phyloP scores from a whole-genome alignment of 1,284 basidiomycete species.

The Acaromyces ingoldii region DNA sequence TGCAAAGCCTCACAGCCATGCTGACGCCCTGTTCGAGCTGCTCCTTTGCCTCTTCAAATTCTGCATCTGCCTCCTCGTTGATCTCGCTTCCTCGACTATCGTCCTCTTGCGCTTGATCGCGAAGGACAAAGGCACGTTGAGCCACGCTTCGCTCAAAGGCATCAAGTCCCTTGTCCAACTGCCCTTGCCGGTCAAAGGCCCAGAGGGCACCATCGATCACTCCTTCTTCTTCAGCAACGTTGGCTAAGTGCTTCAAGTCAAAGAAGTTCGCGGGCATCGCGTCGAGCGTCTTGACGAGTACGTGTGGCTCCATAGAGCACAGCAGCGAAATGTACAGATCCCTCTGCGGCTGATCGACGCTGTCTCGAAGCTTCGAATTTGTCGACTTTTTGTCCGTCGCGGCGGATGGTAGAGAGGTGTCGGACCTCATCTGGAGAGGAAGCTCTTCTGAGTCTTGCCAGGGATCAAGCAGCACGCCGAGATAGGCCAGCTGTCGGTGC shows the following conservation, averaged over 20 bases:
- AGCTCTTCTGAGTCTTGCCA: background rate
- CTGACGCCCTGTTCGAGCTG: conserved; percentile 14
- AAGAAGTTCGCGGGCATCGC: conserved; percentile 60
- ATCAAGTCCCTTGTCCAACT: conserved; percentile 57
- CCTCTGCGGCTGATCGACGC: too few relatives aligned
- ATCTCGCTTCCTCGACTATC: too few relatives aligned
- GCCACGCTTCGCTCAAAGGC: conserved; percentile 41
- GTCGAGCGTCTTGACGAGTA: conserved; percentile 66
- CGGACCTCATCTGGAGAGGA: conserved; percentile 3
- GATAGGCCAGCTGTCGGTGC: conserved; percentile 68
- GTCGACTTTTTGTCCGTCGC: conserved; percentile 6
- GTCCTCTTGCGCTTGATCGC: background rate
- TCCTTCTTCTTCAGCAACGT: conserved; percentile 64
- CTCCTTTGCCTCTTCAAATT: background rate
- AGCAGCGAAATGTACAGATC: conserved; percentile 69
- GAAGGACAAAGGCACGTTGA: conserved; percentile 52
- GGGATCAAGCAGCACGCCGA: conserved; percentile 66
- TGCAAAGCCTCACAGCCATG: conserved; percentile 29
- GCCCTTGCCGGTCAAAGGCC: conserved; percentile 66
- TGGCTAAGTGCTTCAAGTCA: conserved; percentile 61
- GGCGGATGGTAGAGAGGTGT: background rate
- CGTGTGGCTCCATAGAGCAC: conserved; percentile 64
- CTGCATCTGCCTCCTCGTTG: background rate
- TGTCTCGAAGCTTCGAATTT: too few relatives aligned
- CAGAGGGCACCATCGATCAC: conserved; percentile 77